Evolutionary conservation across 108 stramenopile species (phyloP), one percentile per base, ranked within the genome.

Genomic region (Skeletonema costatum): DNA sequence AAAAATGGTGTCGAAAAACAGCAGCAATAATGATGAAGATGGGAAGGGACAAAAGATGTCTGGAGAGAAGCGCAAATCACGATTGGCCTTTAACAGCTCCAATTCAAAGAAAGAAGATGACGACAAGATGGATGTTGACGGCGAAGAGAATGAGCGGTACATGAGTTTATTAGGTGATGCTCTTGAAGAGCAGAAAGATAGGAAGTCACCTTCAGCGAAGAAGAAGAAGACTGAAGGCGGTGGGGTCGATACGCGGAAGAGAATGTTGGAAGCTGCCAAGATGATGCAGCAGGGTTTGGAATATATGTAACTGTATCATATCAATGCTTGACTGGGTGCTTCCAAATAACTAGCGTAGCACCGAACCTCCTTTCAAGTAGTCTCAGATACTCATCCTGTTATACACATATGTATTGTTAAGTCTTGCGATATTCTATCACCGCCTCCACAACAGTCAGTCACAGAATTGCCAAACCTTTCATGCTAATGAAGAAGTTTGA

Each of bases 1-100:
- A 4, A 93, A 89, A 58, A 81, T 84, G 58, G 64, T 92, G 32
- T 84, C 80, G 5, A 89, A 86, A 60, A 83, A 4, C 9, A 75
- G 67, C 13, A 67, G 32, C 71, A 36, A 36, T 21, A 56, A 21
- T 21, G 59, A 30, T 50, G 38, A 36, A 44, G 38, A 66, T n/a
- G 13, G 42, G 31, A 33, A 64, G 19, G 30, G n/a, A 10, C 5
- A 66, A 19, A 21, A 66, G 13, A 30, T 30, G 65, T 41, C 39
- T 30, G 67, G 67, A 56, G 58, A 73, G 51, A 73, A 80, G 53
- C 56, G 72, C 32, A 73, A 68, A n/a, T 73, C 78, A 32, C 60
- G 71, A 32, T 67, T 78, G 66, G 67, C 72, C 35, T 80, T 80
- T 30, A 32, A 44, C 30, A 64, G 35, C 12, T 63, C 44, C 2